Base-by-base conservation (phyloP, 129 eudicot genomes). In the Helianthus tuberosus region DNA sequence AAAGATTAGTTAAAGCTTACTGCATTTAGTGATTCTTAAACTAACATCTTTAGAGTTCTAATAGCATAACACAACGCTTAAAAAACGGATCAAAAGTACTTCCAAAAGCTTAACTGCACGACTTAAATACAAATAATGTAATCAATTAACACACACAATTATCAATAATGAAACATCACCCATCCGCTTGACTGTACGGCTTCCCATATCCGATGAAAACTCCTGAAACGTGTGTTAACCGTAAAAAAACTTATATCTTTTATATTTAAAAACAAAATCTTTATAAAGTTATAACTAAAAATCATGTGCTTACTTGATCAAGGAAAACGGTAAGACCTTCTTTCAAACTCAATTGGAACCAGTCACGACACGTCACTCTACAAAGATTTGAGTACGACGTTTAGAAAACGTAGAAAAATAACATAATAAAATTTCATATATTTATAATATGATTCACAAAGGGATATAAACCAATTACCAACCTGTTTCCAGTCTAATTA, bases 401-500 rank as follows among this genome's bases (percentile, higher is more conserved):
- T 77, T 58, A 78, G 14, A 41, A 36, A 67, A 16, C 2, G 25
- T 51, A n/a, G 11, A 68, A 68, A 68, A 4, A 13, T 0, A 20
- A 17, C 3, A 35, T 8, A 41, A 57, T 16, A 10, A 27, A 23
- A 49, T 20, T 20, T 20, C 23, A 20, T 20, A 0, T 20, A 20
- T 20, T 20, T 20, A 20, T 15, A n/a, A 17, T 51, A 67, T 12
- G 55, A 66, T 25, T 7, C 5, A 57, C 23, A 68, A 48, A 55
- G 16, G 58, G 47, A 80, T 64, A 58, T 17, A 75, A 51, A 44
- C 80, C 12, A 70, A 94, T 97, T 97, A 44, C 80, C 12, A 70
- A 94, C 98, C 98, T 88, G 91, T 94, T 94, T 75, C 99, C 99
- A 0, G 99, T 94, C 99, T 97, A 94, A 74, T 91, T 94, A 88